A percentile compares a stretch with the other conserved stretches of the same genome.
These are phyloP conservation scores for Rhynchospora pubera DNA, from an alignment of 176 grass and related monocot species.

Conservation along the genomic window DNA sequence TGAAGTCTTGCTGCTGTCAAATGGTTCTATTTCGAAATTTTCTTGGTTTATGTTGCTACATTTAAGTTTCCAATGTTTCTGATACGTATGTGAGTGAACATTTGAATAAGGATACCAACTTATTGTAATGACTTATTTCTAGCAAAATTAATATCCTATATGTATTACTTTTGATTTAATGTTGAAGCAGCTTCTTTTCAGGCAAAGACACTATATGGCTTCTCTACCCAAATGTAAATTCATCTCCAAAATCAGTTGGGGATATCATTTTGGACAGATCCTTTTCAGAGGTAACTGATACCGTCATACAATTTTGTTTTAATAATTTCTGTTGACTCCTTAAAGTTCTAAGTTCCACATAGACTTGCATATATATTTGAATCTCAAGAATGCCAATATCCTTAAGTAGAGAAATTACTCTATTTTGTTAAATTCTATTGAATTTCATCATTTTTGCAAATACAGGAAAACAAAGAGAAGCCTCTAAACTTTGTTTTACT, in stretches of 20 bases:
- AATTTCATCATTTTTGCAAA: conserved; percentile 16
- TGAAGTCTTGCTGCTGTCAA: neutral
- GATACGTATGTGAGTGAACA: neutral
- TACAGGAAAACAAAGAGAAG: conserved; percentile 32
- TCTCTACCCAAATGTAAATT: conserved; percentile 81
- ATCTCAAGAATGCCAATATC: neutral
- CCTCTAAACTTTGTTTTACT: conserved; percentile 78
- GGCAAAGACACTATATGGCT: conserved; percentile 69
- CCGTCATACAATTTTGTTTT: neutral
- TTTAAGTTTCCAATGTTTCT: neutral
- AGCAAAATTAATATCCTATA: neutral
- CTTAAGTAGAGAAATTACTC: neutral
- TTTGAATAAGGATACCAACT: neutral
- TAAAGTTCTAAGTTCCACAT: neutral
- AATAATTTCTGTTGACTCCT: no score
- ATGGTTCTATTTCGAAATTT: neutral
- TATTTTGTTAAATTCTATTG: neutral
- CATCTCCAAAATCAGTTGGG: conserved; percentile 55
- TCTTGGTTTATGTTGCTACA: conserved; percentile 1
- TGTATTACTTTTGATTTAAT: neutral
- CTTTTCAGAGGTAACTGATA: neutral
- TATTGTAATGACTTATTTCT: neutral
- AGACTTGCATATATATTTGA: neutral
- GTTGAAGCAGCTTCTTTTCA: conserved; percentile 11
- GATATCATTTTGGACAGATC: conserved; percentile 45